These are phyloP conservation scores for Dryadomyces quercus-mongolicae DNA, from an alignment of 2,329 filamentous ascomycete species.

Conservation along the genomic window DNA sequence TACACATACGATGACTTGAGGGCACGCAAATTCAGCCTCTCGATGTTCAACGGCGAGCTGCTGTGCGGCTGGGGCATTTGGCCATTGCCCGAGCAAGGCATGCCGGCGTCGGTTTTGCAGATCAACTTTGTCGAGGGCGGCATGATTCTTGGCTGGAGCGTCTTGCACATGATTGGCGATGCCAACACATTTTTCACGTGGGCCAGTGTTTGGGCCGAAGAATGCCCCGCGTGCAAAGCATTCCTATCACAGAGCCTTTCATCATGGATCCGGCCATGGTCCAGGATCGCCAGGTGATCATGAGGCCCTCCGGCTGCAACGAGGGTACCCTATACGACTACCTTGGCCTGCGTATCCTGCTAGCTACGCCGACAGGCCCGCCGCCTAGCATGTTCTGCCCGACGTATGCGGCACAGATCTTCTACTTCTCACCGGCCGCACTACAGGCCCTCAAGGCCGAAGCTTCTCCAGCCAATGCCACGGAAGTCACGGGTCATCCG, in stretches of 20 bases:
- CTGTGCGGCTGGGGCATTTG: neutral
- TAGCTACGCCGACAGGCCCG: neutral
- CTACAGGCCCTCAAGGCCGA: neutral
- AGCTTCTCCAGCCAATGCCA: neutral
- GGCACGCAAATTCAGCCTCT: neutral
- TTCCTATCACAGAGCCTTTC: slow-evolving; percentile 20
- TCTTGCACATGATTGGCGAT: slow-evolving; percentile 4
- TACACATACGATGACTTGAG: neutral
- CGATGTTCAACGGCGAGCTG: neutral
- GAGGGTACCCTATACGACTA: neutral
- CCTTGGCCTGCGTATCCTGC: neutral
- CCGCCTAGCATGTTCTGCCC: neutral
- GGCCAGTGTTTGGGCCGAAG: slow-evolving; percentile 2
- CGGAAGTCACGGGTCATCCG: neutral
- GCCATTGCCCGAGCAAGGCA: neutral
- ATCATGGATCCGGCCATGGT: slow-evolving; percentile 25
- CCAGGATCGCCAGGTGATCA: neutral
- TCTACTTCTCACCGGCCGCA: neutral
- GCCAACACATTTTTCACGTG: slow-evolving; percentile 1
- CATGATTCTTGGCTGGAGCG: neutral
- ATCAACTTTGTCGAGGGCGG: slow-evolving; percentile 5
- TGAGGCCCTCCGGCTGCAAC: neutral
- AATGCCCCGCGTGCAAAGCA: neutral
- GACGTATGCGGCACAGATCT: neutral
- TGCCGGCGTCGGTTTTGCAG: slow-evolving; percentile 1